Percentiles rank a stretch among this genome's conserved stretches.
phyloP scores from a whole-genome alignment of 2,329 filamentous ascomycete species.

The Xylariaceae sp. region DNA sequence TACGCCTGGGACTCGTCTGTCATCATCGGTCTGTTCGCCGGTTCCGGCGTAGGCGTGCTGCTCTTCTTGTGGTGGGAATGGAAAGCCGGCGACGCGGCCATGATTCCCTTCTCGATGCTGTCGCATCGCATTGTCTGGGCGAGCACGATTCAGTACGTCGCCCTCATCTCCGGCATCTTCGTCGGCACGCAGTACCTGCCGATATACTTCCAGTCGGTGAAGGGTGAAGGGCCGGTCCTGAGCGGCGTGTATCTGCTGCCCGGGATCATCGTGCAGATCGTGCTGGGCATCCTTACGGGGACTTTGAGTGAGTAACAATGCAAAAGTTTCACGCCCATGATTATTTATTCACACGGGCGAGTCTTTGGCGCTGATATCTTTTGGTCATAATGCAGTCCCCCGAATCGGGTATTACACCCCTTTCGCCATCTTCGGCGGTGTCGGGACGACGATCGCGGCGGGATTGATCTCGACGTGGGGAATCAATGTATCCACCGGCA shows the following conservation, averaged over 20 bases:
- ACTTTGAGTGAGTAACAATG: conserved; percentile 19
- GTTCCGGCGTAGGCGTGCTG: conserved; percentile 30
- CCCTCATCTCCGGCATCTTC: conserved; percentile 41
- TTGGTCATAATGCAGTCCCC: conserved; percentile 17
- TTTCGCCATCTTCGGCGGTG: conserved; percentile 23
- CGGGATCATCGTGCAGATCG: conserved; percentile 35
- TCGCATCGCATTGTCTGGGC: conserved; percentile 39
- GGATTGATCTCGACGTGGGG: conserved; percentile 29
- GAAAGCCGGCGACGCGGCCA: conserved; percentile 41
- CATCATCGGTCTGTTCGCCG: conserved; percentile 39
- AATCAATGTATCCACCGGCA: conserved; percentile 21
- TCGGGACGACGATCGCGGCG: conserved; percentile 21
- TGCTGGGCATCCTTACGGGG: conserved; percentile 50
- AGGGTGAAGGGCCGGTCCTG: conserved; percentile 27
- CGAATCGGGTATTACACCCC: conserved; percentile 29
- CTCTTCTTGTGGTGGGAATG: conserved; percentile 40
- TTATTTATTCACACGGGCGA: neutral
- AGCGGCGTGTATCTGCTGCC: conserved; percentile 33
- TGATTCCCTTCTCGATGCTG: conserved; percentile 44
- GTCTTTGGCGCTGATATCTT: too few species aligned
- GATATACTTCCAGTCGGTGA: conserved; percentile 32
- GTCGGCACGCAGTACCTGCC: conserved; percentile 30
- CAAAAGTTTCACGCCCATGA: neutral
- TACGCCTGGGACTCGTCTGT: conserved; percentile 37
- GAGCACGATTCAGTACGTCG: conserved; percentile 37